Base-by-base conservation (phyloP, 2,329 filamentous ascomycete genomes). In the Apiospora marii region DNA sequence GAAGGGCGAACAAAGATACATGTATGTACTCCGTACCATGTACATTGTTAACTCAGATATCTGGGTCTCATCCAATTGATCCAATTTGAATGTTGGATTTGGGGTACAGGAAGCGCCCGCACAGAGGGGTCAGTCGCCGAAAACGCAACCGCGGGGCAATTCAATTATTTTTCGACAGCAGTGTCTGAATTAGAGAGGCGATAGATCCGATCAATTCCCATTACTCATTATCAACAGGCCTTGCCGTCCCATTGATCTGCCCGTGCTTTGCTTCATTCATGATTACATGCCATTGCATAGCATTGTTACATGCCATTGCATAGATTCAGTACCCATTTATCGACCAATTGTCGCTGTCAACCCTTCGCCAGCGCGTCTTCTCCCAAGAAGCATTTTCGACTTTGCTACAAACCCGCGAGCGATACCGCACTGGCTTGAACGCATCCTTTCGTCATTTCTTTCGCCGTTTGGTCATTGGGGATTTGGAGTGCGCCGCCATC, bases 131-230 rank as follows among this genome's bases (percentile, higher is more conserved):
- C 34, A 19, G 27, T n/a, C 58, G 58, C 58, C 58, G 58, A 64
- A 64, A 64, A 64, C 58, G 58, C 58, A 64, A n/a, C 22, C 58
- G 58, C 58, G 58, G 58, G 58, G 58, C 58, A 64, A 64, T 64
- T 41, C 34, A 41, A 41, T 41, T 64, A 64, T 41, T 41, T 64
- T 64, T n/a, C 58, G 22, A 37, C 30, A 61, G 53, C 30, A 37
- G 53, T 19, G n/a, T 49, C 22, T 7, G 44, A 22, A 16, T 6
- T 27, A 14, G 49, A 30, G 19, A 22, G 30, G 19, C 53, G 14
- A 13, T 13, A 64, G 58, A 64, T 34, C 58, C 58, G 58, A 64
- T 64, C 37, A 37, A 37, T 37, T 37, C 58, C 19, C 58, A n/a
- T 64, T 41, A 34, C 41, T 64, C 34, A 41, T 12, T 13, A 41